A percentile compares a stretch with the other conserved stretches of the same genome.
Evolutionary conservation across 2,329 filamentous ascomycete species (phyloP).

Genomic region (Fusarium fujikuroi): DNA sequence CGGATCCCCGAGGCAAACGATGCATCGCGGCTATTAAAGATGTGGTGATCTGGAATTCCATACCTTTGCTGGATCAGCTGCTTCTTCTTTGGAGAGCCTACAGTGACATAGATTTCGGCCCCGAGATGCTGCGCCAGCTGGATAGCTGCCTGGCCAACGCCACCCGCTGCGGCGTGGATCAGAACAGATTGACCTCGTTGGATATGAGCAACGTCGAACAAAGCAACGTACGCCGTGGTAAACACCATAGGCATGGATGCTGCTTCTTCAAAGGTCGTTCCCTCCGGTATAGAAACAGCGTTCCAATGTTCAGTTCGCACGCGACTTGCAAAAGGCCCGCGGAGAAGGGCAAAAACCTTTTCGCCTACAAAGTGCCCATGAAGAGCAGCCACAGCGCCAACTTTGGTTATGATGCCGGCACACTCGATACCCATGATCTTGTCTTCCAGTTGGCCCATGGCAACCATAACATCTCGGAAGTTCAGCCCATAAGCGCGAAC

Average conservation of each 20-base stretch:
- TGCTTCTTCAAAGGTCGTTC: background rate
- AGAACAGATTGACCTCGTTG: conserved; percentile 42
- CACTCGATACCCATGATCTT: background rate
- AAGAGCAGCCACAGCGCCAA: background rate
- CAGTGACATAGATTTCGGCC: conserved; percentile 46
- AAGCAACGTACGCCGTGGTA: conserved; percentile 15
- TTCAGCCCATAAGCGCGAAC: background rate
- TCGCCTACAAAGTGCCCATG: background rate
- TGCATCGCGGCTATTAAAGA: background rate
- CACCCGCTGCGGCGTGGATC: conserved; percentile 37
- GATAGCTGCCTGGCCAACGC: conserved; percentile 46
- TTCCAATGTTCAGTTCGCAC: background rate
- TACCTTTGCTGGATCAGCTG: background rate
- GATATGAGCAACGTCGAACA: conserved; percentile 2
- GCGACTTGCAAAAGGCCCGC: background rate
- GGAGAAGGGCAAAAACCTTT: background rate
- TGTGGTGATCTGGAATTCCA: background rate
- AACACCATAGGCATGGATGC: conserved; percentile 17
- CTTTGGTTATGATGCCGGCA: background rate
- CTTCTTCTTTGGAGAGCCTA: conserved; percentile 45
- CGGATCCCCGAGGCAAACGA: background rate
- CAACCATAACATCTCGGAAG: background rate
- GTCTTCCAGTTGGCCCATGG: background rate
- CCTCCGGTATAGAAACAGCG: background rate
- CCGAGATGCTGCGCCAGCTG: conserved; percentile 34